Percentiles rank a stretch among this genome's conserved stretches.
Evolutionary conservation across 768 basidiomycete genomes (phyloP).

Genomic region (Leccinum olivaceopallidum): DNA sequence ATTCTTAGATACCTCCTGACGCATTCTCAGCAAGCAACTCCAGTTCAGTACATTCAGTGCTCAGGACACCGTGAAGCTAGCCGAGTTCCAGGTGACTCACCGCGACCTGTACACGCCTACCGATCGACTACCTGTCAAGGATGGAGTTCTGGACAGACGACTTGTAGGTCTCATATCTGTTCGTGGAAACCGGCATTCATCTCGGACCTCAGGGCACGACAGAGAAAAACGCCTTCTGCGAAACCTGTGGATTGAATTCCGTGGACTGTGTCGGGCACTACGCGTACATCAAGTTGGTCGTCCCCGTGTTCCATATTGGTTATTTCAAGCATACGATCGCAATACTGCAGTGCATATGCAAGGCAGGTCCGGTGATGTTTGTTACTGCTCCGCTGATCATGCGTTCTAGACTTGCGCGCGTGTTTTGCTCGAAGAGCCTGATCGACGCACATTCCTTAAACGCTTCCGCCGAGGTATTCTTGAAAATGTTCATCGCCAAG

Average conservation of each 20-base stretch:
- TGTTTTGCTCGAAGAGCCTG: constrained; percentile 84
- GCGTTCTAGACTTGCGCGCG: constrained; percentile 80
- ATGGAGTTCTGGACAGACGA: constrained; percentile 91
- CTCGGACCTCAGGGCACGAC: constrained; percentile 73
- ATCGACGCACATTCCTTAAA: constrained; percentile 80
- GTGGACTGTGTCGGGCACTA: constrained; percentile 98
- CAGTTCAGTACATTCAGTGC: constrained; percentile 94
- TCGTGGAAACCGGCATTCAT: not conserved
- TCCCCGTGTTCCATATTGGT: constrained; percentile 98
- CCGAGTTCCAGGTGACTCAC: constrained; percentile 95
- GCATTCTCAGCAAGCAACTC: constrained; percentile 74
- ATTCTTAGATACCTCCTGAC: constrained; percentile 4
- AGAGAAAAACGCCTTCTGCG: constrained; percentile 89
- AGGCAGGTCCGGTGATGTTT: constrained; percentile 47
- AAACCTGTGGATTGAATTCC: constrained; percentile 90
- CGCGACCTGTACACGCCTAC: constrained; percentile 86
- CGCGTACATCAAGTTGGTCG: constrained; percentile 94
- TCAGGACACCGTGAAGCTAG: constrained; percentile 93
- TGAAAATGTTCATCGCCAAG: constrained; percentile 89
- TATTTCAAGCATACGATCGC: constrained; percentile 96
- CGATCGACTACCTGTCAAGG: constrained; percentile 81
- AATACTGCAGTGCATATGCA: constrained; percentile 96
- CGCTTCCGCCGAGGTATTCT: constrained; percentile 89
- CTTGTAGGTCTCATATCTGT: constrained; percentile 53
- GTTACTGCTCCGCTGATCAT: not conserved